Evolutionary conservation across 352 stramenopile species (phyloP).

Genomic region (Phytophthora fragariae): DNA sequence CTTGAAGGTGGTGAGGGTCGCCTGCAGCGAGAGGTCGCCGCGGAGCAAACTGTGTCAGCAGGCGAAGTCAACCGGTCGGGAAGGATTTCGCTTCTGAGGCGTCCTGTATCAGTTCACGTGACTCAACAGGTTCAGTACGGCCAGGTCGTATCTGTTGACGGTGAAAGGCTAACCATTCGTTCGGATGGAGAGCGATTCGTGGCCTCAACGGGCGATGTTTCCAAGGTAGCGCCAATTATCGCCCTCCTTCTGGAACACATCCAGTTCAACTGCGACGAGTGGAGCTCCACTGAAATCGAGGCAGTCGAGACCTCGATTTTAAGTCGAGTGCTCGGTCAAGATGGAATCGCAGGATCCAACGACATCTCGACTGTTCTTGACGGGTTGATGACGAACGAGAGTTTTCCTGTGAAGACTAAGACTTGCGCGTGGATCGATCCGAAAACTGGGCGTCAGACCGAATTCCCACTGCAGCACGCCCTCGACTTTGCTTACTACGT

Average conservation of each 20-base stretch:
- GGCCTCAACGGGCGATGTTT: too few relatives aligned
- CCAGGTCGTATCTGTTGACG: background rate
- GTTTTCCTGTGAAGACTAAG: background rate
- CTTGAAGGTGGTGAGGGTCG: background rate
- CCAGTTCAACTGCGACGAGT: background rate
- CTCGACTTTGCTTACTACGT: background rate
- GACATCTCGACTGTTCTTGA: background rate
- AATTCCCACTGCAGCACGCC: background rate
- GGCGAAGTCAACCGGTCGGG: background rate
- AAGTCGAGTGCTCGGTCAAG: background rate
- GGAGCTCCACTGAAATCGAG: background rate
- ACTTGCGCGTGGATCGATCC: constrained; percentile 2
- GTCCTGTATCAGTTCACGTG: background rate
- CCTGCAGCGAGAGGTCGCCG: background rate
- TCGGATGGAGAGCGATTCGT: background rate
- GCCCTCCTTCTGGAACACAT: background rate
- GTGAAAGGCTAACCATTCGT: background rate
- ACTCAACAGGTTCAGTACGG: background rate
- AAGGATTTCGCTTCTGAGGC: background rate
- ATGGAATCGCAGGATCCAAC: background rate
- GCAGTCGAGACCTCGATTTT: background rate
- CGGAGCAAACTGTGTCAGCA: background rate
- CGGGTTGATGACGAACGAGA: background rate
- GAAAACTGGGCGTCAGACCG: background rate
- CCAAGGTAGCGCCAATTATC: too few relatives aligned